These are phyloP conservation scores for Arbutus unedo DNA, from an alignment of 148 eudicot genomes.

Conservation along the genomic window DNA sequence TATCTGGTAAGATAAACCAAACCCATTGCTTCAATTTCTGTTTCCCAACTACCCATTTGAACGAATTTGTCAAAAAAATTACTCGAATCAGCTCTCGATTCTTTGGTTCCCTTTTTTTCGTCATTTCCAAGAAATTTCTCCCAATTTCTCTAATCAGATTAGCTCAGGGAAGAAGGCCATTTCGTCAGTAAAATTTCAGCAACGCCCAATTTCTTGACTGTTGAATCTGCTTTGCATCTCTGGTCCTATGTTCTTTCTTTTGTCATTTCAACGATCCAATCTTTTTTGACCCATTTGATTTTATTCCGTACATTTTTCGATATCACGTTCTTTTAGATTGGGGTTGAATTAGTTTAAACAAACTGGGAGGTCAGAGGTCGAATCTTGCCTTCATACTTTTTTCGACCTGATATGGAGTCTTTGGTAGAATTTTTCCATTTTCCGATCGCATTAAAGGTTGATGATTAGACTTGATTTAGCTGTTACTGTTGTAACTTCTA, in stretches of 20 bases:
- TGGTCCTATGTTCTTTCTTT: not conserved
- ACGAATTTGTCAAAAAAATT: not conserved
- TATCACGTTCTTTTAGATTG: not conserved
- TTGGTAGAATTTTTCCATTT: not conserved
- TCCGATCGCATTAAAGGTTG: not conserved
- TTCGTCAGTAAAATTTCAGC: constrained; percentile 20
- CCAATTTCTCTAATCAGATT: not conserved
- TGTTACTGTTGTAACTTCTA: too few relatives aligned
- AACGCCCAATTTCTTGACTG: constrained; percentile 15
- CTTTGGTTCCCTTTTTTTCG: not conserved
- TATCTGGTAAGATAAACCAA: constrained; percentile 45
- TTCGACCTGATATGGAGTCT: not conserved
- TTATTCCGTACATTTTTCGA: not conserved
- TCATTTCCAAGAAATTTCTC: not conserved
- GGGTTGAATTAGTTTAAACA: not conserved
- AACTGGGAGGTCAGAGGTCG: too few relatives aligned
- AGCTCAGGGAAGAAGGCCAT: constrained; percentile 14
- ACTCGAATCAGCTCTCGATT: not conserved
- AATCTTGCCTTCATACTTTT: too few relatives aligned
- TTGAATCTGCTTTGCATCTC: not conserved
- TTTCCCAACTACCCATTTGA: constrained; percentile 20
- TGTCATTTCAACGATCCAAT: not conserved
- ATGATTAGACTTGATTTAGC: not conserved
- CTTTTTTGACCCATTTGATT: not conserved
- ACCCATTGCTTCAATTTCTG: constrained; percentile 27